Base-by-base conservation (phyloP, 2,329 filamentous ascomycete genomes). In the Elsinoe batatas region DNA sequence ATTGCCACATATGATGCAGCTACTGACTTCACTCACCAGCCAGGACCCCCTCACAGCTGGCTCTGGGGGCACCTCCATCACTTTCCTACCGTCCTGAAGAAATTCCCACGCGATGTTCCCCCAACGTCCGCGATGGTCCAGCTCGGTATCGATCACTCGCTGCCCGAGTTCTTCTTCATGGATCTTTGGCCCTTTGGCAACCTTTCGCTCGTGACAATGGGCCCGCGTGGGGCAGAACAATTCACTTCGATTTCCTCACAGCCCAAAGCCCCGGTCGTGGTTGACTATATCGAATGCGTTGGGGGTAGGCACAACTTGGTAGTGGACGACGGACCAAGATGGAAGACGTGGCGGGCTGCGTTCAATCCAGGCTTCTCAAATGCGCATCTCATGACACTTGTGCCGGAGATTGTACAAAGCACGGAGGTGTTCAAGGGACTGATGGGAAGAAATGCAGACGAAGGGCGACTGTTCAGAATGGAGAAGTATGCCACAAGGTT, bases 321-420 rank as follows among this genome's bases (percentile, higher is more conserved):
- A 1, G 63, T 62, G 6, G 65, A 64, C 33, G 68, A 72, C 22
- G 72, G 71, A 1, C 57, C 64, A 5, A 54, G 61, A 13, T 74
- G 73, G 73, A 75, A 74, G 62, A 69, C 67, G 56, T 73, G 71
- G 71, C 64, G 73, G 44, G 61, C 60, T 30, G 66, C 69, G 5
- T 75, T 75, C 65, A 74, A 73, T 50, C 71, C 71, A 3, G 71
- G 70, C 2, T 74, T 74, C 54, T 64, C 65, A 0, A 58, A 64
- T 13, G 58, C 63, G 10, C 69, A 74, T 59, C 62, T 74, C 8
- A 69, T 72, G 64, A 67, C 65, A 5, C 67, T 72, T 51, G 66
- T 70, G 4, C 68, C 71, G 0, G 56, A 57, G 3, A 69, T 74
- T 12, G 67, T 73, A 1, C 68, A 72, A 11, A 64, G 68, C 22